Base-by-base conservation (phyloP, 345 rosid genomes). In the Camelina hispida region DNA sequence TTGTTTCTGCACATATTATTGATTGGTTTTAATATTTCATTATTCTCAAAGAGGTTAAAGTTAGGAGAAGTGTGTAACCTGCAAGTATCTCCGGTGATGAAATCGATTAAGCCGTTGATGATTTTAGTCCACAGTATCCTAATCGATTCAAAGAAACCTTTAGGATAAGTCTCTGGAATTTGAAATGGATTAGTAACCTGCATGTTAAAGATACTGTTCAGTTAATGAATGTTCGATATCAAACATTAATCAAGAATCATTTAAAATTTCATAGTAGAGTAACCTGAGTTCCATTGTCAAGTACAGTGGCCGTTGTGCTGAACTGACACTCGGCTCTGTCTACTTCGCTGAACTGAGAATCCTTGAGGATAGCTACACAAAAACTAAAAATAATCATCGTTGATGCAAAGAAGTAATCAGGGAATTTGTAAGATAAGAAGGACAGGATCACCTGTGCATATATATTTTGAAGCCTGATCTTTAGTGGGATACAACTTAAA, bases 241-340 rank as follows among this genome's bases (percentile, higher is more conserved):
- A 2, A 43, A 32, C 57, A 64, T 4, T 55, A 47, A 66, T 14
- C 61, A 48, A 17, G 35, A 25, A 74, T 18, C 43, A 5, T 16
- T 9, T 58, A 4, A 35, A 22, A 22, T 8, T 22, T 12, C 0
- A 47, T 11, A 23, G 42, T 66, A 23, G 16, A 9, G 28, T 50
- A 73, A 93, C 96, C 95, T 91, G 97, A 50, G 97, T 79, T 81
- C 96, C 96, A 85, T 90, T 94, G 73, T 92, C 91, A 42, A 88
- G 79, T 72, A 87, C 66, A 0, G 97, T 94, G 25, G 92, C 87
- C 14, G 89, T 92, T 28, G 99, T 92, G 77, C 84, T 90, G 78
- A 90, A 95, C 51, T 90, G 97, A 79, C 93, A 92, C 68, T 90
- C 97, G 12, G 96, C 97, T 86, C 96, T 83, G 76, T 91, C 97